A percentile compares a stretch with the other conserved stretches of the same genome.
These are phyloP conservation scores for Scedosporium apiospermum DNA, from an alignment of 2,329 filamentous ascomycete species.

Conservation along the genomic window DNA sequence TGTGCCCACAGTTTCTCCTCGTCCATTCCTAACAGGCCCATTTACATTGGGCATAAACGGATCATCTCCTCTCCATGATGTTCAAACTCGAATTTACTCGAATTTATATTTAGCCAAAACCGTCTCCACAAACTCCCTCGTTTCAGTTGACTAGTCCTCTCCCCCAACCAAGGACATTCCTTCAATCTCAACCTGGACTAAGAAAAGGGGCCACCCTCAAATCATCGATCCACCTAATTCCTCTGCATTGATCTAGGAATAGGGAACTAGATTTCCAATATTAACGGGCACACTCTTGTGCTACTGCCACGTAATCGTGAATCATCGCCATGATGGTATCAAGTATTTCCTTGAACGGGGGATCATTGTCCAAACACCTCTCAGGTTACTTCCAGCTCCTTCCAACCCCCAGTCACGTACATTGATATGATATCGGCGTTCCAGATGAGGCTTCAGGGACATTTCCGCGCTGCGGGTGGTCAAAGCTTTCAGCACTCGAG, in stretches of 20 bases:
- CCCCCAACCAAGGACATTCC: neutral
- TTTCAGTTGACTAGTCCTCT: neutral
- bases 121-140: neutral
- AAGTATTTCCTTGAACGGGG: no score
- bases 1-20: neutral
- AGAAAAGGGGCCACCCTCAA: neutral
- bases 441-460: no score
- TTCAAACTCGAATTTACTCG: slow-evolving; percentile 4
- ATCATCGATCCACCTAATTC: neutral
- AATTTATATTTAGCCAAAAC: slow-evolving; percentile 7
- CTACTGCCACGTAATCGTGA: no score
- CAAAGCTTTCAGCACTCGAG: no score
- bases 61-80: neutral
- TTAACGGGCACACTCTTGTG: no score
- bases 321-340: no score
- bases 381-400: no score
- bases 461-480: no score
- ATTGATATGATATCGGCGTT: no score
- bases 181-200: neutral
- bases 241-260: neutral
- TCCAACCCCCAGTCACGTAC: no score
- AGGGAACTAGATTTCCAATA: neutral
- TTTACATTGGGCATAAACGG: neutral
- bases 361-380: no score
- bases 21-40: neutral